A percentile compares a stretch with the other conserved stretches of the same genome.
Evolutionary conservation across 192 early-diverging fungal genomes (phyloP).

Genomic region (Backusella luteola): DNA sequence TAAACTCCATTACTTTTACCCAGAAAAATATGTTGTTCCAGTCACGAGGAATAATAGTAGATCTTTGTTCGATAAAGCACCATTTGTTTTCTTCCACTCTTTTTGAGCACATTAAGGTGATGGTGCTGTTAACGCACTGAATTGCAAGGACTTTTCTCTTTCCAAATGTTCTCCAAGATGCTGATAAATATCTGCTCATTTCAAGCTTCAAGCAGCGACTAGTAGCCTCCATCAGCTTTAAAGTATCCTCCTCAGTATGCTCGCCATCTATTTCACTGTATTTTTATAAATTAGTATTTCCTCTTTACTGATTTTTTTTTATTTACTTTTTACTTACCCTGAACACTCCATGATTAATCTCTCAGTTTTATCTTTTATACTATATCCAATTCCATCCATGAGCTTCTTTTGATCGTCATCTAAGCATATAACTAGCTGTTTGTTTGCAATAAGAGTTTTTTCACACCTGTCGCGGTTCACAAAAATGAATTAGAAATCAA

Average conservation of each 20-base stretch:
- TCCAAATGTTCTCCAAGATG: conserved; percentile 14
- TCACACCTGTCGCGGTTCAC: too few relatives aligned
- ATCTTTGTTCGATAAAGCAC: conserved; percentile 8
- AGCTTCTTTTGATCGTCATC: too few relatives aligned
- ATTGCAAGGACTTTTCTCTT: not conserved
- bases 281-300: conserved; percentile 7
- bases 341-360: too few relatives aligned
- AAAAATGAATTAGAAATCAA: too few relatives aligned
- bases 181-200: conserved; percentile 5
- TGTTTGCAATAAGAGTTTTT: too few relatives aligned
- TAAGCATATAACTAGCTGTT: too few relatives aligned
- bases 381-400: too few relatives aligned
- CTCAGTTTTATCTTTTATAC: too few relatives aligned
- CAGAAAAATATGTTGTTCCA: too few relatives aligned
- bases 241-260: conserved; percentile 13
- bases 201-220: conserved; percentile 4
- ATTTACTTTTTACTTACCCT: too few relatives aligned
- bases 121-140: not conserved
- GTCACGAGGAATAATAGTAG: not conserved
- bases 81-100: not conserved
- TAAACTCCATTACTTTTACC: not conserved
- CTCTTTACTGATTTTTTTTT: not conserved
- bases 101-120: conserved; percentile 4
- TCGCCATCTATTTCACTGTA: not conserved
- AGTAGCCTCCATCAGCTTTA: conserved; percentile 12